A percentile compares a stretch with the other conserved stretches of the same genome.
Evolutionary conservation across 2,329 filamentous ascomycete species (phyloP).

Genomic region (Capronia coronata): DNA sequence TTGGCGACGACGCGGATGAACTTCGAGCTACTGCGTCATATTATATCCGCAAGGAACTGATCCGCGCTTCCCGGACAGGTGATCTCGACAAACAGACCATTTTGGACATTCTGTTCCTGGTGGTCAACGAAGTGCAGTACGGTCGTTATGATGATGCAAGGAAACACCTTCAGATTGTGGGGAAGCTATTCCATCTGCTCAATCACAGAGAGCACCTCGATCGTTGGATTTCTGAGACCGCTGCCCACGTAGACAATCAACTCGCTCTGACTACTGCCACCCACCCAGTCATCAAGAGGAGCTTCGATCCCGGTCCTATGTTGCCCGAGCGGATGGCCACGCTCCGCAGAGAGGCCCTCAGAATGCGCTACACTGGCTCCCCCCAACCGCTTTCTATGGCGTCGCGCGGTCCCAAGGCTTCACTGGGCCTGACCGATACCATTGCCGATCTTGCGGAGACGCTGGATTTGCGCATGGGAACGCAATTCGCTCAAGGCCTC

Average conservation of each 20-base stretch:
- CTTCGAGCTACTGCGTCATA: slow-evolving; percentile 14
- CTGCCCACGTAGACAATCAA: slow-evolving; percentile 24
- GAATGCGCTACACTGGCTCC: slow-evolving; percentile 11
- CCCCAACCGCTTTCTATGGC: slow-evolving; percentile 13
- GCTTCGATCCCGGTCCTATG: slow-evolving; percentile 24
- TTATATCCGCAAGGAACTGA: slow-evolving; percentile 19
- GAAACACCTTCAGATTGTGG: slow-evolving; percentile 20
- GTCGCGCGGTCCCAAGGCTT: slow-evolving; percentile 3
- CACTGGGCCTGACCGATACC: slow-evolving; percentile 18
- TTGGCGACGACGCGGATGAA: slow-evolving; percentile 7
- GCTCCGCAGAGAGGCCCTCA: slow-evolving; percentile 16
- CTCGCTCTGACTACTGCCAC: slow-evolving; percentile 18
- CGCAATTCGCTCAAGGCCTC: slow-evolving; percentile 10
- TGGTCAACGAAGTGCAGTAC: slow-evolving; percentile 20
- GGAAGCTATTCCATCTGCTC: slow-evolving; percentile 19
- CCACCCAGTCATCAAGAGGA: slow-evolving; percentile 13
- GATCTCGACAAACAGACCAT: slow-evolving; percentile 22
- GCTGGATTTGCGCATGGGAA: slow-evolving; percentile 23
- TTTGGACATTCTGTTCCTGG: slow-evolving; percentile 20
- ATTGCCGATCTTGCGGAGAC: slow-evolving; percentile 19
- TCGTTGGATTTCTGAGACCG: slow-evolving; percentile 24
- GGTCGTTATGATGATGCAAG: slow-evolving; percentile 17
- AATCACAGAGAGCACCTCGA: slow-evolving; percentile 19
- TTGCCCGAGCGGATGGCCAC: slow-evolving; percentile 22
- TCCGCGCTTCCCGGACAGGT: slow-evolving; percentile 14